Evolutionary conservation across 352 stramenopile species (phyloP).

Genomic region (Pythium biforme): DNA sequence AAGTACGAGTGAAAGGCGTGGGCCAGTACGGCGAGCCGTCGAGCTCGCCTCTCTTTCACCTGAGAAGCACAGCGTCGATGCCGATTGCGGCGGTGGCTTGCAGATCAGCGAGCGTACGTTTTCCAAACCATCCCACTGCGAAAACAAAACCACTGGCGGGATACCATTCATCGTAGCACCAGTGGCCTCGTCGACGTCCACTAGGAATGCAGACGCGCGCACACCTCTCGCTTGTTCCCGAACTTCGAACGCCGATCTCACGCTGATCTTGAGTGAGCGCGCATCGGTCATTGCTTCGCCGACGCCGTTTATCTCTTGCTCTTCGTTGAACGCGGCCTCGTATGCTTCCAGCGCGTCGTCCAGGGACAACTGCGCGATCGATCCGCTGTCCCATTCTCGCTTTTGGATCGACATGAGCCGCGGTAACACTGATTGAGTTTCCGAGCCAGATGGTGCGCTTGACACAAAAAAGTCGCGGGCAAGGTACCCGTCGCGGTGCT

Average conservation of each 20-base stretch:
- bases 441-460: neutral
- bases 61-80: constrained; percentile 21
- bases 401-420: constrained; percentile 19
- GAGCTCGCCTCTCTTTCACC: neutral
- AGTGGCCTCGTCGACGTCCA: constrained; percentile 6
- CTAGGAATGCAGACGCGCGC: constrained; percentile 11
- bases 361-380: constrained; percentile 23
- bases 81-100: constrained; percentile 25
- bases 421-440: neutral
- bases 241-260: constrained; percentile 24
- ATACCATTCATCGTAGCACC: neutral
- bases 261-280: constrained; percentile 15
- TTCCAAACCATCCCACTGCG: constrained; percentile 26
- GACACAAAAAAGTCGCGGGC: constrained; percentile 13
- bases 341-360: constrained; percentile 27
- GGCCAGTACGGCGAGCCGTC: neutral
- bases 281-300: neutral
- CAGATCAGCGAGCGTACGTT: constrained; percentile 30
- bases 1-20: constrained; percentile 4
- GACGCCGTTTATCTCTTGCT: constrained; percentile 25
- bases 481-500: constrained; percentile 21
- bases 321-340: constrained; percentile 17
- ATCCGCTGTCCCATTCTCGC: constrained; percentile 16
- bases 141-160: constrained; percentile 20
- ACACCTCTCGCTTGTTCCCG: constrained; percentile 9